phyloP scores from a whole-genome alignment of 1,284 basidiomycete genomes.

The Fomitopsis schrenkii region DNA sequence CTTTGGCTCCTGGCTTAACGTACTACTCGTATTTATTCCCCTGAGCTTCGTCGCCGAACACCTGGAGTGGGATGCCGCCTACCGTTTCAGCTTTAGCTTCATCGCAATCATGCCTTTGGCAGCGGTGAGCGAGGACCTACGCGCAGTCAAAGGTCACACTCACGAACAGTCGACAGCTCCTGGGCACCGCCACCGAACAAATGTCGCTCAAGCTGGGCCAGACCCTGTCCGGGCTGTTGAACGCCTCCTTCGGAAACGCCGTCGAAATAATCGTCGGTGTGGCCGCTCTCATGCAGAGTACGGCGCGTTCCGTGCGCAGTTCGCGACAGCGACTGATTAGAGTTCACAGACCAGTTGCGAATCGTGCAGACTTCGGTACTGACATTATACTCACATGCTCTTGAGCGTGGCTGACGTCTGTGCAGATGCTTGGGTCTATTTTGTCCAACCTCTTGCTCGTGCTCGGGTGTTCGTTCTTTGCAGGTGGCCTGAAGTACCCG shows the following conservation, averaged over 20 bases:
- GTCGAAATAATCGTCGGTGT: conserved; percentile 87
- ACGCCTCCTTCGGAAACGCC: conserved; percentile 81
- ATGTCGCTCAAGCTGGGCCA: conserved; percentile 76
- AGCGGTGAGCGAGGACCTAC: conserved; percentile 43
- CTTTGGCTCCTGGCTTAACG: conserved; percentile 71
- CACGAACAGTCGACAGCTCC: conserved; percentile 34
- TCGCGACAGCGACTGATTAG: conserved; percentile 11
- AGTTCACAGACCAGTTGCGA: conserved; percentile 60
- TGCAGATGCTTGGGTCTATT: conserved; percentile 77
- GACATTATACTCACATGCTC: conserved; percentile 1
- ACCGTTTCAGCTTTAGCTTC: conserved; percentile 83
- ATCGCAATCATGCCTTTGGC: conserved; percentile 86
- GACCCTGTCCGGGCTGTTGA: conserved; percentile 82
- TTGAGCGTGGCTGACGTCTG: conserved; percentile 3
- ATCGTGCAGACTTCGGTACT: conserved; percentile 85
- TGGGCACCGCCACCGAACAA: conserved; percentile 87
- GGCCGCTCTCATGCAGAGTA: conserved; percentile 82
- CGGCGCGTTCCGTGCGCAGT: not conserved
- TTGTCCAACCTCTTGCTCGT: conserved; percentile 89
- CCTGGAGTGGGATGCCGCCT: conserved; percentile 73
- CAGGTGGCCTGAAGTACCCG: conserved; percentile 52
- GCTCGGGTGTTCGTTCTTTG: conserved; percentile 75
- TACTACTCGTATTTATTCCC: conserved; percentile 59
- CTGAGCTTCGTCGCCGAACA: conserved; percentile 63
- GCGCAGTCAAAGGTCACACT: not conserved